Conservation (phyloP, 805 yeast genomes). For the Spencermartinsiella europaea region DNA sequence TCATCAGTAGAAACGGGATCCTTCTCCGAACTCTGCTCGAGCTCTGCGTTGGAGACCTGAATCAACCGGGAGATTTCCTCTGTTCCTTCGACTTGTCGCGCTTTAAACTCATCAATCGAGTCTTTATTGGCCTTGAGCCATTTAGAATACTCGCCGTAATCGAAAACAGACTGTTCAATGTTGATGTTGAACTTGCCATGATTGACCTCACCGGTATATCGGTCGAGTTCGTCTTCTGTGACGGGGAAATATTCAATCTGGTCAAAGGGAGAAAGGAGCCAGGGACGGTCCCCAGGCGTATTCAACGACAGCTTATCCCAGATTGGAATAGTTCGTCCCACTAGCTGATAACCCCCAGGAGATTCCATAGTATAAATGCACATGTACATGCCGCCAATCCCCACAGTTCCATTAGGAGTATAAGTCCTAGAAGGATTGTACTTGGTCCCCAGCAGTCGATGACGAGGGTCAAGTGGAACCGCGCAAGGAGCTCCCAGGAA, state of each 20-base stretch:
- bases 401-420: slow-evolving; percentile 96
- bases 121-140: slow-evolving; percentile 73
- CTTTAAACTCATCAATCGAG: slow-evolving; percentile 62
- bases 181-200: slow-evolving; percentile 78
- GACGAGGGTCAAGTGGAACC: slow-evolving; percentile 95
- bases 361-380: slow-evolving; percentile 97
- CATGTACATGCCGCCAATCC: slow-evolving; percentile 98
- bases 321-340: slow-evolving; percentile 94
- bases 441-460: slow-evolving; percentile 84
- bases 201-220: slow-evolving; percentile 61
- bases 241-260: slow-evolving; percentile 94
- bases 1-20: slow-evolving; percentile 43
- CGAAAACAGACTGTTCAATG: slow-evolving; percentile 71
- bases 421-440: slow-evolving; percentile 95
- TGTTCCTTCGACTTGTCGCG: slow-evolving; percentile 72
- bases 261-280: slow-evolving; percentile 90
- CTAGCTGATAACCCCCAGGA: slow-evolving; percentile 97
- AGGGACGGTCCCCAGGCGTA: slow-evolving; percentile 60
- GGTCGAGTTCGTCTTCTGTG: slow-evolving; percentile 74
- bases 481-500: slow-evolving; percentile 99
- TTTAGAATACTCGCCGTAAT: slow-evolving; percentile 67
- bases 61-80: slow-evolving; percentile 83
- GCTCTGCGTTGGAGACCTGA: slow-evolving; percentile 72
- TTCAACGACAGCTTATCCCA: slow-evolving; percentile 93
- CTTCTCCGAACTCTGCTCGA: slow-evolving; percentile 45